phyloP scores from a whole-genome alignment of 441 rosid species.

The Corymbia calophylla region DNA sequence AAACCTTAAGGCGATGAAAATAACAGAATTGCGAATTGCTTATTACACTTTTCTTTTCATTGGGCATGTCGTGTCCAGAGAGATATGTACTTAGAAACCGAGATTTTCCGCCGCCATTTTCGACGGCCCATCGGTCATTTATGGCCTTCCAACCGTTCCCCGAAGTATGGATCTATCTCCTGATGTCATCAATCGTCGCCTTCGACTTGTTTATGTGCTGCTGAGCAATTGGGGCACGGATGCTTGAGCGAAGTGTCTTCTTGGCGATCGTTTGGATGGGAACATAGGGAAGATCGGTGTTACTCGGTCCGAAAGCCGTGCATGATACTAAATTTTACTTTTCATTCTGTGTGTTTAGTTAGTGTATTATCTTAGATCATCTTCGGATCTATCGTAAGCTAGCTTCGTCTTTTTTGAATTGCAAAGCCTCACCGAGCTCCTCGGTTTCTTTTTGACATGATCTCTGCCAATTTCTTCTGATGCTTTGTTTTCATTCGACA shows the following conservation, averaged over 20 bases:
- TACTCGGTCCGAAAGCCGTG: too few species aligned
- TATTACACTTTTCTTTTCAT: too few species aligned
- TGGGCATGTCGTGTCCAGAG: background rate
- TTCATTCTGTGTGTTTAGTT: background rate
- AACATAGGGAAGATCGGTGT: too few species aligned
- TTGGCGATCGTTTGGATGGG: fast-evolving
- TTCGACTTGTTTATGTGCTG: background rate
- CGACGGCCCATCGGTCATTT: background rate
- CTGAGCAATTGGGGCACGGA: background rate
- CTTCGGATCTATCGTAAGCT: fast-evolving
- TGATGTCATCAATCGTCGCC: background rate
- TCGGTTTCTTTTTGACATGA: background rate
- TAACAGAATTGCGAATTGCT: too few species aligned
- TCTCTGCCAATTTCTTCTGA: background rate
- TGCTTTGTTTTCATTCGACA: background rate
- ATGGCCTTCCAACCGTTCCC: background rate
- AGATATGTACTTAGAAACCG: too few species aligned
- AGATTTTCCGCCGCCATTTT: background rate
- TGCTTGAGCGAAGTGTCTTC: background rate
- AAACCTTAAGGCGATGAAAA: too few species aligned
- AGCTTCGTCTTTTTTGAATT: background rate
- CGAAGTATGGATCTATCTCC: background rate
- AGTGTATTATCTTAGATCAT: fast-evolving
- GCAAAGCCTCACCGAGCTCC: background rate
- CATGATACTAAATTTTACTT: background rate